A percentile compares a stretch with the other conserved stretches of the same genome.
Evolutionary conservation across 2,329 filamentous ascomycete genomes (phyloP).

Genomic region (Ascocoryne sarcoides): DNA sequence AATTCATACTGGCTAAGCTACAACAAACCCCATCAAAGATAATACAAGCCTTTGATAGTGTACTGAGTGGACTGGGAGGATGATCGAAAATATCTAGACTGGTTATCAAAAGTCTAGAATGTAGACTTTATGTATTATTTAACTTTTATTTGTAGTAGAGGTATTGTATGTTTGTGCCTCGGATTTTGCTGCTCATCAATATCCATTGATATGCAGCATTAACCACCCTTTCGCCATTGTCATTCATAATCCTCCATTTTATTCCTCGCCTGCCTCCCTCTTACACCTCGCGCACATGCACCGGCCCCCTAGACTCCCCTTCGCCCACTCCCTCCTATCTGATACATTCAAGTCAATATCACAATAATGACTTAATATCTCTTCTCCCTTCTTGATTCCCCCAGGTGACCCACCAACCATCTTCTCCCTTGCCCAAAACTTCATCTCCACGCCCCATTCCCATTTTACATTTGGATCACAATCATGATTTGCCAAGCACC

Average conservation of each 20-base stretch:
- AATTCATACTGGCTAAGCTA: too few relatives aligned
- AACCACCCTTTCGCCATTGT: too few relatives aligned
- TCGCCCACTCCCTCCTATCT: constrained; percentile 80
- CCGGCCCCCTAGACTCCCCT: constrained; percentile 76
- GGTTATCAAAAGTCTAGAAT: too few relatives aligned
- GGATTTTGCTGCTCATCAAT: too few relatives aligned
- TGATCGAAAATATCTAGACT: too few relatives aligned
- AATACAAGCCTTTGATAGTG: too few relatives aligned
- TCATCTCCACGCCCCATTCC: constrained; percentile 82
- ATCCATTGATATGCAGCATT: too few relatives aligned
- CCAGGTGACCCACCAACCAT: constrained; percentile 44
- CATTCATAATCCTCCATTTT: constrained; percentile 2
- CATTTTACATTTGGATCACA: constrained; percentile 92
- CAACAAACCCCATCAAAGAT: too few relatives aligned
- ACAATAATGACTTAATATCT: constrained; percentile 91
- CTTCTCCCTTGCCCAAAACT: constrained; percentile 53
- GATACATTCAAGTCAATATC: constrained; percentile 71
- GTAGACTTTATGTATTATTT: too few relatives aligned
- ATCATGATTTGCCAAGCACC: constrained; percentile 94
- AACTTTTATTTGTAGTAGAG: too few relatives aligned
- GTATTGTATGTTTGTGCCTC: too few relatives aligned
- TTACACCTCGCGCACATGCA: constrained; percentile 82
- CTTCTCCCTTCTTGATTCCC: constrained; percentile 69
- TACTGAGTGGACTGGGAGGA: too few relatives aligned
- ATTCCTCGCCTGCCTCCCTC: constrained; percentile 49